Base-by-base conservation (phyloP, 1,284 basidiomycete genomes). In the Xerocomus subilludens region DNA sequence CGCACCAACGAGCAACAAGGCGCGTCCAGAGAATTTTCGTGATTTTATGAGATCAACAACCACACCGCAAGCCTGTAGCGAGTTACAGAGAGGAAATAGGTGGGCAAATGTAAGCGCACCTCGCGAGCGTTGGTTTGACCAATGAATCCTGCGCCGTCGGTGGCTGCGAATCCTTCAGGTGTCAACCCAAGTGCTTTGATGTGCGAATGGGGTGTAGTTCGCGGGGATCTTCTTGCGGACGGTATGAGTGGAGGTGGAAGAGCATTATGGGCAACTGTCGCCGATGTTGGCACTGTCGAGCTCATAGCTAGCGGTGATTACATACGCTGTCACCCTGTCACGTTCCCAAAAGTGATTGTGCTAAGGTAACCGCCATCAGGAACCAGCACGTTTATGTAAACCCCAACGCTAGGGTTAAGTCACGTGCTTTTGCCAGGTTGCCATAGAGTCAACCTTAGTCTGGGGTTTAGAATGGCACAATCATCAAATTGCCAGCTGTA, bases 151-250 rank as follows among this genome's bases (percentile, higher is more conserved):
- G 94, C 93, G 18, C 90, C 88, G 76, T 94, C 92, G 23, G 88
- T 84, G 53, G 89, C 87, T 2, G 96, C 97, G 69, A 89, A 89
- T 4, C 98, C 98, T 77, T 98, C 96, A 68, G 94, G 86, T 53
- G 91, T 93, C 67, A 99, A 88, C 13, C 98, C 98, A 32, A 99
- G 93, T 20, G 97, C 98, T 86, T 98, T 98, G 85, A 98, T 98
- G 83, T 98, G 96, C 0, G 96, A 97, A 82, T 98, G 96, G 7
- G 95, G 93, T 2, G 96, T 95, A 68, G 98, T 95, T 56, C 96
- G 90, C n/a, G 93, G 93, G 1, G 93, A 91, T n/a, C 93, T n/a
- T n/a, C n/a, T n/a, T n/a, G n/a, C n/a, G 89, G n/a, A 88, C 87
- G 2, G 90, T n/a, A 88, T 27, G 91, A 88, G 0, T 89, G 92